These are phyloP conservation scores for Talaromyces proteolyticus DNA, from an alignment of 495 filamentous ascomycete species.

Conservation along the genomic window DNA sequence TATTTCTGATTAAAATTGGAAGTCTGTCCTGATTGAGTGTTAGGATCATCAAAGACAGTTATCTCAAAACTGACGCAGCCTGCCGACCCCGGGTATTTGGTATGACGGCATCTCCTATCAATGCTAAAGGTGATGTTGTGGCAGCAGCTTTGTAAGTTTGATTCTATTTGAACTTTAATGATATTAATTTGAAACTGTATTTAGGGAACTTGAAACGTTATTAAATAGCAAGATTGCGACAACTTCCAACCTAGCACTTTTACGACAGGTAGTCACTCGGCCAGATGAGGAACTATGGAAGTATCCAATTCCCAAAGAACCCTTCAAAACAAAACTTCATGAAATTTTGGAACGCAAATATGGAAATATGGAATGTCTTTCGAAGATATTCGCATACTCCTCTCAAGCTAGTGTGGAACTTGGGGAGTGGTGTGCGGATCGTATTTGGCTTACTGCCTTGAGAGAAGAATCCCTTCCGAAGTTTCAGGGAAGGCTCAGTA, in stretches of 20 bases:
- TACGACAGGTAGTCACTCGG: slow-evolving; percentile 51
- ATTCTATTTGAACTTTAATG: neutral
- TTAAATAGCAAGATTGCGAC: slow-evolving; percentile 82
- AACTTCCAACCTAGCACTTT: slow-evolving; percentile 55
- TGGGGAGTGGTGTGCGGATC: slow-evolving; percentile 83
- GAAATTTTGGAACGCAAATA: slow-evolving; percentile 47
- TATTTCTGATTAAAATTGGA: neutral
- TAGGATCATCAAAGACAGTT: slow-evolving; percentile 84
- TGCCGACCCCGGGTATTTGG: slow-evolving; percentile 79
- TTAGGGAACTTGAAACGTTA: slow-evolving; percentile 68
- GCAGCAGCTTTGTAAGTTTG: slow-evolving; percentile 54
- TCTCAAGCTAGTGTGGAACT: slow-evolving; percentile 59
- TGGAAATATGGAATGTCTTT: slow-evolving; percentile 51
- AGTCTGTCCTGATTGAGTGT: slow-evolving; percentile 8
- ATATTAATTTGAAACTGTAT: slow-evolving; percentile 8
- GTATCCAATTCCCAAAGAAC: slow-evolving; percentile 46
- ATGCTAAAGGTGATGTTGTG: slow-evolving; percentile 65
- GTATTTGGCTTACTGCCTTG: slow-evolving; percentile 69
- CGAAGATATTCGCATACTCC: slow-evolving; percentile 52
- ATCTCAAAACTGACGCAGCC: slow-evolving; percentile 39
- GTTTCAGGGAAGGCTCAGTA: slow-evolving; percentile 52
- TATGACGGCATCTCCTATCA: slow-evolving; percentile 97
- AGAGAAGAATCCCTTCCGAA: slow-evolving; percentile 58
- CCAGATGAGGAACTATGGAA: slow-evolving; percentile 55
- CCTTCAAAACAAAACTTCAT: slow-evolving; percentile 61